Percentiles rank a stretch among this genome's conserved stretches.
phyloP scores from a whole-genome alignment of 2,329 filamentous ascomycete genomes.

The Monosporascus sp. region DNA sequence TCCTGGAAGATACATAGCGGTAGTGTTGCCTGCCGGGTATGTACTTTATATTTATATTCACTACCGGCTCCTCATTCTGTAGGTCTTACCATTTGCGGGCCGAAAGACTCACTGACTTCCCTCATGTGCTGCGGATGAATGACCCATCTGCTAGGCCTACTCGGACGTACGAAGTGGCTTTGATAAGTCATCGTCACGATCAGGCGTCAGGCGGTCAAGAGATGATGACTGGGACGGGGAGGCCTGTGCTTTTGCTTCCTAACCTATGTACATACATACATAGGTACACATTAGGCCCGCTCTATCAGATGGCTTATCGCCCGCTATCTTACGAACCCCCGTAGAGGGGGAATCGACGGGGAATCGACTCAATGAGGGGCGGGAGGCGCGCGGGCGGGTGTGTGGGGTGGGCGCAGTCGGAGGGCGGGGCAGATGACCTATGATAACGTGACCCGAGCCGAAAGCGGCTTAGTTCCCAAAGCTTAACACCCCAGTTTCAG shows the following conservation, averaged over 20 bases:
- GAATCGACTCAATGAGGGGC: background rate
- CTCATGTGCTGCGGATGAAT: background rate
- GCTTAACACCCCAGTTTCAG: background rate
- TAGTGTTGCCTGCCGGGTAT: no score
- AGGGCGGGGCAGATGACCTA: background rate
- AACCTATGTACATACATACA: background rate
- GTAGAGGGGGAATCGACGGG: no score
- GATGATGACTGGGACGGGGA: background rate
- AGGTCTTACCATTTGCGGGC: background rate
- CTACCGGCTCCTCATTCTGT: no score
- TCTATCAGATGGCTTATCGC: background rate
- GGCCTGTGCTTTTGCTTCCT: background rate
- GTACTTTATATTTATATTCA: no score
- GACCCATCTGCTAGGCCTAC: background rate
- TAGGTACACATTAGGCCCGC: background rate
- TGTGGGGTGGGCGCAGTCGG: background rate
- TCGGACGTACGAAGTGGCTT: no score
- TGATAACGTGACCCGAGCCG: constrained; percentile 16
- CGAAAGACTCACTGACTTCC: background rate
- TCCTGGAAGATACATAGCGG: no score
- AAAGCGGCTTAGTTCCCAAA: constrained; percentile 7
- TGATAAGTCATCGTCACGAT: no score
- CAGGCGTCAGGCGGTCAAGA: background rate
- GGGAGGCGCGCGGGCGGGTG: background rate
- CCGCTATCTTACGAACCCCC: no score